Percentiles rank a stretch among this genome's conserved stretches.
These are phyloP conservation scores for Didymella pomorum DNA, from an alignment of 2,329 filamentous ascomycete species.

Conservation along the genomic window DNA sequence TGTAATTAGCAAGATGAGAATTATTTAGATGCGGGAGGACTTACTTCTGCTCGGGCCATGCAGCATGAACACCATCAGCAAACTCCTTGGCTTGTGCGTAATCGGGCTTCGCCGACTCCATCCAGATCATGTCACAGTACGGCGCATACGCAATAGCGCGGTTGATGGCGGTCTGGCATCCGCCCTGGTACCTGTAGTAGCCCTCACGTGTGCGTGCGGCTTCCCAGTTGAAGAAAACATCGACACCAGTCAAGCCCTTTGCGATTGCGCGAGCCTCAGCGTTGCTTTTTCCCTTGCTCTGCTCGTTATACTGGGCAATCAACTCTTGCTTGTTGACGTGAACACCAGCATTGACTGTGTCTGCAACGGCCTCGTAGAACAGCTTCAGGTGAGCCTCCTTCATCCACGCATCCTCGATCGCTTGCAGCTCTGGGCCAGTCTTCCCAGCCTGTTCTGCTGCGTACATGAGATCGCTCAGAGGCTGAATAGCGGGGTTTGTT, in stretches of 20 bases:
- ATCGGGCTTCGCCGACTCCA: constrained; percentile 98
- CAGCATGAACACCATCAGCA: constrained; percentile 88
- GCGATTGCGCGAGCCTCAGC: constrained; percentile 81
- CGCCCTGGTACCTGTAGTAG: constrained; percentile 91
- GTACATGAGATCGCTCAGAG: constrained; percentile 89
- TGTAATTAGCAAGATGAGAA: constrained; percentile 11
- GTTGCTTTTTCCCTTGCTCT: constrained; percentile 85
- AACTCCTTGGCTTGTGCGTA: constrained; percentile 92
- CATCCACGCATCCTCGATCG: constrained; percentile 90
- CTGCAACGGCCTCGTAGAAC: constrained; percentile 88
- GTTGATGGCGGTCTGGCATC: constrained; percentile 90
- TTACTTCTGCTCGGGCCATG: constrained; percentile 96
- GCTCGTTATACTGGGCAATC: constrained; percentile 70
- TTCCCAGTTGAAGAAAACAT: constrained; percentile 96
- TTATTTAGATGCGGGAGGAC: constrained; percentile 43
- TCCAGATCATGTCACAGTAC: constrained; percentile 97
- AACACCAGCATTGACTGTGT: constrained; percentile 75
- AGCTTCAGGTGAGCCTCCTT: constrained; percentile 80
- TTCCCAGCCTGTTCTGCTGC: constrained; percentile 85
- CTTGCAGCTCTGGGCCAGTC: constrained; percentile 79
- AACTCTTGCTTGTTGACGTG: constrained; percentile 73
- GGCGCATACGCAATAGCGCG: constrained; percentile 90
- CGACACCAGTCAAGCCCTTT: constrained; percentile 75
- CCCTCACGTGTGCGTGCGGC: constrained; percentile 91
- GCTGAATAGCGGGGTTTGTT: constrained; percentile 84